Evolutionary conservation across 1,284 basidiomycete genomes (phyloP), one percentile per base, ranked within the genome.

Genomic region (Phylloboletellus chloephorus): DNA sequence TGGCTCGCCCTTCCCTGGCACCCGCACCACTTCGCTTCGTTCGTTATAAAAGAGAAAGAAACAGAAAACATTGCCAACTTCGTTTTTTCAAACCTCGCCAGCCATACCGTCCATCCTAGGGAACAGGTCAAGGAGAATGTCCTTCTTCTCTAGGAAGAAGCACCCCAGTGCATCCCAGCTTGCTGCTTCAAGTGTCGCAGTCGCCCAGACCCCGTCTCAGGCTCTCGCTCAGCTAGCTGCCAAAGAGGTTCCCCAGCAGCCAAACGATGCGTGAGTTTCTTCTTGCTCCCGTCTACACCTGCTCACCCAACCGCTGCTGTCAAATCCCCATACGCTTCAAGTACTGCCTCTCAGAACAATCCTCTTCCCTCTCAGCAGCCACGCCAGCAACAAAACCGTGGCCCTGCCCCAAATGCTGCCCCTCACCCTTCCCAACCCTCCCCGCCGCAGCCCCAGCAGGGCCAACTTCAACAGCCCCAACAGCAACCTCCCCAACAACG

Each of bases 61-160:
- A 17, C 54, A 39, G 35, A 47, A 48, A 47, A 33, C 43, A 41
- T 22, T 17, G n/a, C 42, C 55, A 41, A 37, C 36, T 41, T 39
- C 33, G 31, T 45, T 43, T 55, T 54, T 41, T 45, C 37, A 12
- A 41, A 30, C 37, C 35, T 60, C 35, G 52, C 58, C 69, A 70
- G 61, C 65, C 73, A 78, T 78, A 71, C 68, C 71, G 74, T 76
- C 70, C 62, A 63, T 77, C 60, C 64, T 75, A 57, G 64, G 67
- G 50, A 61, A 61, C 58, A 74, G 74, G 64, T 59, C 76, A 52
- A 70, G 79, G 67, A 82, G 81, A 78, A 88, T 88, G 86, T 85
- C 82, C 74, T 88, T 87, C 82, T 88, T 88, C 76, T 82, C 76
- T 39, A 76, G 83, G 76, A 88, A 81, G 82, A 86, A 83, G 74